A percentile compares a stretch with the other conserved stretches of the same genome.
phyloP scores from a whole-genome alignment of 1,139 yeast species.

The Geotrichum aggregatum region DNA sequence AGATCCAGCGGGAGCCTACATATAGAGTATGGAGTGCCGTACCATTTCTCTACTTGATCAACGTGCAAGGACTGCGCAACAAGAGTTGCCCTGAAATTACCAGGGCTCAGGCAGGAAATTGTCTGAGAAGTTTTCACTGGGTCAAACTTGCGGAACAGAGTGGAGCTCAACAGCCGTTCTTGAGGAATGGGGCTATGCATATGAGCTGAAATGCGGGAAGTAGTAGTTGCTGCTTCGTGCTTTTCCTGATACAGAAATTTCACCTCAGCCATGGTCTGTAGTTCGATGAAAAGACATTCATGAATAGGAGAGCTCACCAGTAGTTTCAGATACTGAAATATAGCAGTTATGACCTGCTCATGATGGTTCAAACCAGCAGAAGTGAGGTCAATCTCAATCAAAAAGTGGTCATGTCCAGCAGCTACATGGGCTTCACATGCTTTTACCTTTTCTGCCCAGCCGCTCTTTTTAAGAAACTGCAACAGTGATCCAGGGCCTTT shows the following conservation, averaged over 20 bases:
- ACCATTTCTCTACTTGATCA: conserved; percentile 67
- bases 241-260: conserved; percentile 53
- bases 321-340: conserved; percentile 71
- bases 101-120: conserved; percentile 49
- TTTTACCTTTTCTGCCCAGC: conserved; percentile 79
- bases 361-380: conserved; percentile 63
- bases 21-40: conserved; percentile 73
- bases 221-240: conserved; percentile 65
- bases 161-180: conserved; percentile 54
- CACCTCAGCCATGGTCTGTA: conserved; percentile 46
- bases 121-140: conserved; percentile 52
- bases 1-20: conserved; percentile 47
- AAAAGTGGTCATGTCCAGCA: conserved; percentile 62
- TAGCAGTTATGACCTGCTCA: conserved; percentile 52
- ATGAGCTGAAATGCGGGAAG: conserved; percentile 47
- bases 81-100: conserved; percentile 59
- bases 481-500: conserved; percentile 84
- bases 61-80: conserved; percentile 42
- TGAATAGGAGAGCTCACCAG: conserved; percentile 55
- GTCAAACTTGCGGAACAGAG: conserved; percentile 56
- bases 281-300: conserved; percentile 50
- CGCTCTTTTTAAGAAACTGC: conserved; percentile 59
- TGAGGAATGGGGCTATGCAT: conserved; percentile 60
- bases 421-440: conserved; percentile 71
- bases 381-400: conserved; percentile 70